Evolutionary conservation across 2,329 filamentous ascomycete genomes (phyloP).

Genomic region (Colletotrichum gigasporum): DNA sequence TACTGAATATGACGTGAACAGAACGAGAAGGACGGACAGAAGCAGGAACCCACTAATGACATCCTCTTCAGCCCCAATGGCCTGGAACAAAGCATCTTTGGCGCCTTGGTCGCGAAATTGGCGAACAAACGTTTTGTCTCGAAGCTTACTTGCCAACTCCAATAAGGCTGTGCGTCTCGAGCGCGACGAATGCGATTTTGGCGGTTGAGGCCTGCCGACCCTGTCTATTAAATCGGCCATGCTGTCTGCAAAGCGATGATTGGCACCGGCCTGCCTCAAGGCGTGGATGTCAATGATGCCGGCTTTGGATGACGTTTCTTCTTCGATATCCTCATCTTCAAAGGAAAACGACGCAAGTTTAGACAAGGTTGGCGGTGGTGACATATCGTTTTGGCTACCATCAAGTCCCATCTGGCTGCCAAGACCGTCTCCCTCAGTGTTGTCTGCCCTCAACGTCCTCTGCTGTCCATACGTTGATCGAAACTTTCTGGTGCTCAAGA

Average conservation of each 20-base stretch:
- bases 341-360: constrained; percentile 41
- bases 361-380: constrained; percentile 22
- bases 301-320: constrained; percentile 48
- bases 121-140: constrained; percentile 69
- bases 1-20: constrained; percentile 69
- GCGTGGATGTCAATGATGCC: constrained; percentile 73
- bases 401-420: constrained; percentile 37
- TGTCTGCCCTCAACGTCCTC: constrained; percentile 46
- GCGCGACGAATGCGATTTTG: constrained; percentile 55
- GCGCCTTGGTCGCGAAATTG: constrained; percentile 81
- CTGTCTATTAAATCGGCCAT: constrained; percentile 71
- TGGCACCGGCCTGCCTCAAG: constrained; percentile 71
- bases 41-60: constrained; percentile 70
- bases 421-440: constrained; percentile 32
- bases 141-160: constrained; percentile 67
- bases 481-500: constrained; percentile 21
- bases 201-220: constrained; percentile 61
- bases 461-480: constrained; percentile 30
- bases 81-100: constrained; percentile 73
- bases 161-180: constrained; percentile 67
- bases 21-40: constrained; percentile 68
- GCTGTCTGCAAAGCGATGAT: constrained; percentile 72
- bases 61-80: constrained; percentile 68
- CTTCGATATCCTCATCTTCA: constrained; percentile 53
- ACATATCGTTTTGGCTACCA: constrained; percentile 27